Base-by-base conservation (phyloP, 352 stramenopile species). In the Phytophthora capsici region DNA sequence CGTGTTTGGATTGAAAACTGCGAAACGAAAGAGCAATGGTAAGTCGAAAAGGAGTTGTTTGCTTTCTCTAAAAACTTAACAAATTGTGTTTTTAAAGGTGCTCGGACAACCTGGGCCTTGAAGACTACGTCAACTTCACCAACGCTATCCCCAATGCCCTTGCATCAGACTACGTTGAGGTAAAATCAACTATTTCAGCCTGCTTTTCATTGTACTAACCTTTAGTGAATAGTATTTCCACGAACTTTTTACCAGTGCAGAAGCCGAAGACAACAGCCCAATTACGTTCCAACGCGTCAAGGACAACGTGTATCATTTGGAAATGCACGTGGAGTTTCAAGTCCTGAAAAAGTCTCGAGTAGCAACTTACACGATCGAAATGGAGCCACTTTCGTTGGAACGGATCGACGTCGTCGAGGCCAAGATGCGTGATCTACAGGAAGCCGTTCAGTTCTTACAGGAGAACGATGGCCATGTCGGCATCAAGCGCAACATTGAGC, bases 401-500 rank as follows among this genome's bases (percentile, higher is more conserved):
- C 50, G 26, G 17, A 56, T 62, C 23, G 50, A 67, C 10, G 43
- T 67, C 10, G 16, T 67, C 9, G 49, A 67, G 50, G 60, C 58
- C n/a, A 67, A 57, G 34, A 20, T 67, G 45, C 43, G 59, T 9
- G 59, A 67, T 6, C 34, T 46, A 28, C 22, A 61, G 22, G 44
- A 56, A 20, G 44, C 55, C 22, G 2, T 67, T 1, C 17, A 64
- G 3, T 10, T 12, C 14, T 53, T 69, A 43, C 53, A 55, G 4
- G 47, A 9, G 25, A 25, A 40, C 6, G 16, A 16, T 9, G 36
- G n/a, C 7, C 5, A 41, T 20, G 36, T 41, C 5, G 7, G 14
- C 10, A 19, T 19, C 16, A 41, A 41, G 6, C 36, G n/a, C 36
- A 41, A 19, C 36, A 41, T 20, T 20, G 36, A 41, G n/a, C 14